These are phyloP conservation scores for Casuarina cunninghamiana DNA, from an alignment of 306 rosid species.

Conservation along the genomic window DNA sequence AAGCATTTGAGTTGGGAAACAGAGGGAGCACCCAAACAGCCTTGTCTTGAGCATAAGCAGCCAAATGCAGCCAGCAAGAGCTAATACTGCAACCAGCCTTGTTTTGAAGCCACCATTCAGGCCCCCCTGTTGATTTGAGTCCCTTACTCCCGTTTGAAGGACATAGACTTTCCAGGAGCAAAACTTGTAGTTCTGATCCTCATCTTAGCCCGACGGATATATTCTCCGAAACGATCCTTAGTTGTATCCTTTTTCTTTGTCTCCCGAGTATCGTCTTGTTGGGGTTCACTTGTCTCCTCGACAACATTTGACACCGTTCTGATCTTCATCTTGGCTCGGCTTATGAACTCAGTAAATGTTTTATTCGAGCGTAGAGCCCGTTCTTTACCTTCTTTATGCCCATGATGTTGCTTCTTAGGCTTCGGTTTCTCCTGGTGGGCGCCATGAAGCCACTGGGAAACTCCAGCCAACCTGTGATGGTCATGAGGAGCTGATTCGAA, in stretches of 20 bases:
- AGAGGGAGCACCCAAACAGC: neutral
- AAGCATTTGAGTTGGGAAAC: neutral
- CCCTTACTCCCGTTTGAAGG: constrained; percentile 40
- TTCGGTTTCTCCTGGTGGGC: constrained; percentile 12
- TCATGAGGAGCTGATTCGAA: constrained; percentile 13
- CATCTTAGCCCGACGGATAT: constrained; percentile 38
- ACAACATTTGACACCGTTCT: constrained; percentile 35
- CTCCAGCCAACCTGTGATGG: constrained; percentile 9
- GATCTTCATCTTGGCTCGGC: constrained; percentile 29
- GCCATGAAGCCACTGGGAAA: neutral
- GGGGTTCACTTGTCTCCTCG: constrained; percentile 24
- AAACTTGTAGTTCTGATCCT: constrained; percentile 42
- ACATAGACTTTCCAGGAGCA: constrained; percentile 24
- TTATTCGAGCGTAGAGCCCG: constrained; percentile 36
- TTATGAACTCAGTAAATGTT: constrained; percentile 40
- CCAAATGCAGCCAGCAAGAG: too few species aligned
- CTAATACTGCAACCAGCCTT: too few species aligned
- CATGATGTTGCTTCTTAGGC: neutral
- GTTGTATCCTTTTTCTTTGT: constrained; percentile 25
- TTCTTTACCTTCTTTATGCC: neutral
- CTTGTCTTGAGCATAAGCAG: too few species aligned
- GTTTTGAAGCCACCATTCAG: neutral
- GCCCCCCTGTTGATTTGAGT: neutral
- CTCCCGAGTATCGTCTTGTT: constrained; percentile 19
- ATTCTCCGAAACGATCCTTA: constrained; percentile 46